phyloP scores from a whole-genome alignment of 768 basidiomycete species.

The Epithele typhae region DNA sequence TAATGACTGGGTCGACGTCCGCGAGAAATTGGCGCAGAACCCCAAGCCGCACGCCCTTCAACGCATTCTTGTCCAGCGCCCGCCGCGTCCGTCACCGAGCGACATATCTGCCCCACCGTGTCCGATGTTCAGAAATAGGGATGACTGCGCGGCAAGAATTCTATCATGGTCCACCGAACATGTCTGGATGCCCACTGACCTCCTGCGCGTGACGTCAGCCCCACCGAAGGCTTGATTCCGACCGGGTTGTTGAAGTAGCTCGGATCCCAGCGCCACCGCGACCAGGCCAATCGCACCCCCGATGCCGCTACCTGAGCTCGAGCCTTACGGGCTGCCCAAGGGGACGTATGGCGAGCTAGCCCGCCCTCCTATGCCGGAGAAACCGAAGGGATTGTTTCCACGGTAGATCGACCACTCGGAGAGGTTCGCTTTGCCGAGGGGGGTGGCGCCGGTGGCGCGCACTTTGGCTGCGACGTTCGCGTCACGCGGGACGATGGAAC shows the following conservation, averaged over 20 bases:
- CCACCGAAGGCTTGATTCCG: constrained; percentile 33
- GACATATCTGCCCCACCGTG: constrained; percentile 32
- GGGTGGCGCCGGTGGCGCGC: constrained; percentile 31
- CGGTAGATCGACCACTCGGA: constrained; percentile 42
- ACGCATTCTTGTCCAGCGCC: constrained; percentile 43
- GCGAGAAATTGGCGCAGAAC: constrained; percentile 35
- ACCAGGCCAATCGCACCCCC: constrained; percentile 37
- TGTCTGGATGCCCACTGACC: constrained; percentile 33
- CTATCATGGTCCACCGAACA: constrained; percentile 28
- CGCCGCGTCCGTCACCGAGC: constrained; percentile 30
- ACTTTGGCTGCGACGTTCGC: constrained; percentile 27
- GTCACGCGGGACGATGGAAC: constrained; percentile 29
- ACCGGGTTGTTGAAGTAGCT: constrained; percentile 37
- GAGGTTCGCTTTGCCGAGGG: constrained; percentile 39
- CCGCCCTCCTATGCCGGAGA: constrained; percentile 45
- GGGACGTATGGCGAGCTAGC: constrained; percentile 38
- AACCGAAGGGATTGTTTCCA: constrained; percentile 35
- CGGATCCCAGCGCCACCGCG: constrained; percentile 35
- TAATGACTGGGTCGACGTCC: constrained; percentile 18
- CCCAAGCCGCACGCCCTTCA: constrained; percentile 41
- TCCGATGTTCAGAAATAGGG: constrained; percentile 35
- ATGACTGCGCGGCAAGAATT: constrained; percentile 29
- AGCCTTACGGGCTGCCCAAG: constrained; percentile 35
- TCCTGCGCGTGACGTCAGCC: constrained; percentile 30
- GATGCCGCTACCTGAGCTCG: constrained; percentile 48